Base-by-base conservation (phyloP, 1,139 yeast genomes). In the Sugiyamaella novakii region DNA sequence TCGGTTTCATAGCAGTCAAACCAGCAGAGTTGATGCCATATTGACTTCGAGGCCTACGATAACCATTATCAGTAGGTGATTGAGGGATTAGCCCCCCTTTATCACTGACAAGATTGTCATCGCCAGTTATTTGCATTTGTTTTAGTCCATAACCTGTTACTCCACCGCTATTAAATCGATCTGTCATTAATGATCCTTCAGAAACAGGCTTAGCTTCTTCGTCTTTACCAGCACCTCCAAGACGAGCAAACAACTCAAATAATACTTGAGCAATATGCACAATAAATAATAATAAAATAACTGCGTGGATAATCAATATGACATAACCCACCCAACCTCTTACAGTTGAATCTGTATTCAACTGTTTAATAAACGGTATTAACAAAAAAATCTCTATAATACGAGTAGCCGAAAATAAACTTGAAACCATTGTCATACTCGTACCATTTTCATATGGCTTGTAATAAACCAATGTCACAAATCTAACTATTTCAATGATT, bases 291-390 rank as follows among this genome's bases (percentile, higher is more conserved):
- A 67, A 42, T 17, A 66, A 42, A n/a, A 66, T 61, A 10, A 66
- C 46, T 6, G 60, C 66, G 39, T 68, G 70, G 28, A 67, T 52
- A 21, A 66, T 43, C 14, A 68, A 58, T 24, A 68, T 61, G 14
- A 56, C 60, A 47, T 68, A 68, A 1, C 63, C 72, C 6, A 68
- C 48, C 71, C 71, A 68, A 14, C 67, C 68, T 36, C 59, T 54
- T 15, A 54, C 55, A 6, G 57, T 52, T 1, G 53, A 45, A 14
- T 51, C 38, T 8, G 65, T 55, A 10, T 52, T 44, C 27, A 67
- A 50, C 1, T 60, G 52, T 3, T 51, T 48, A 6, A 67, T 53
- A 47, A 68, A 68, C 2, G 69, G 65, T 6, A 68, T 52, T 43
- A 63, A 52, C 43, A 68, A 50, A 43, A 68, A 54, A 25, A 65